Base-by-base conservation (phyloP, 73 alveolate species). In the Tetrahymena malaccensis region DNA sequence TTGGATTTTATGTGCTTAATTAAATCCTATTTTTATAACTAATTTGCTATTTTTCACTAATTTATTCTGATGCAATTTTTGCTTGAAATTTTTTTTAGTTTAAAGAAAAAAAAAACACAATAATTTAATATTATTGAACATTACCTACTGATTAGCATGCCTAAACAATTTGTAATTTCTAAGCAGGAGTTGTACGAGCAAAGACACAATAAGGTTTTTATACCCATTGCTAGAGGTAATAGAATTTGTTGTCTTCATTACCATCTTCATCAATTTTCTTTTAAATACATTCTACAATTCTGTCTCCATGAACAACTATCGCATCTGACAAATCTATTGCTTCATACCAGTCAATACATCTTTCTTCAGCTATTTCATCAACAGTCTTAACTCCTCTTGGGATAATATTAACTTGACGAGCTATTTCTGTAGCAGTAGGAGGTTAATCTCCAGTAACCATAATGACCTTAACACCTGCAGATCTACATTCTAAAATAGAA, bases 381-480 rank as follows among this genome's bases (percentile, higher is more conserved):
- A 95, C 98, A 25, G 98, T 85, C 94, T 94, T 98, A 19, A 70
- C 37, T 19, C 31, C 37, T 35, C 97, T 97, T 31, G 98, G 97
- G 38, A 98, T 97, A 84, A 98, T 98, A 93, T 95, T 95, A 85
- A 98, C 98, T 31, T 97, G 93, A 43, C 96, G 94, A 31, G 99
- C 99, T 94, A 99, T 99, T 31, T 99, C 99, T 57, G 99, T 99
- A 3, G 99, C 99, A 4, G 99, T 99, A 55, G 98, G 98, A 2
- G 99, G 99, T 95, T 99, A 97, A 96, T 99, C 99, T 15, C 99
- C 99, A 15, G 99, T 99, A 0, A 99, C 99, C 99, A 99, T 99
- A 85, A 99, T 98, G 40, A 99, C 99, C 96, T 99, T 98, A 35
- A 99, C 98, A 55, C 99, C 99, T 84, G 99, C 99, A 13, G 96